These are phyloP conservation scores for Blastobotrys indianensis DNA, from an alignment of 1,139 yeast genomes.

Conservation along the genomic window DNA sequence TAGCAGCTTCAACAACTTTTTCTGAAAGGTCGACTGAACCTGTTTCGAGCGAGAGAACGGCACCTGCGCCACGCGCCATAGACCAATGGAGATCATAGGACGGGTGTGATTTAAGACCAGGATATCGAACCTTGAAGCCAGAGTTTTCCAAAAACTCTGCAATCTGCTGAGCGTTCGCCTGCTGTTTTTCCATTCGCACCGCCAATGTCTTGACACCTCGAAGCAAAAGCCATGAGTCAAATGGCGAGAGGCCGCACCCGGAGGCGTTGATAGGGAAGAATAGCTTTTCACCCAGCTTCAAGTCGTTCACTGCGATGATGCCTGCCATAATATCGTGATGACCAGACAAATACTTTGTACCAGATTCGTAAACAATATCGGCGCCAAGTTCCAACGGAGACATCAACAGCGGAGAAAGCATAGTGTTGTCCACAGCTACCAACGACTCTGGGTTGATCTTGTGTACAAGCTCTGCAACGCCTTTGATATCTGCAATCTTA, in stretches of 20 bases:
- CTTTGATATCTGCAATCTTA: conserved; percentile 73
- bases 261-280: conserved; percentile 80
- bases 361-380: conserved; percentile 88
- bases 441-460: conserved; percentile 57
- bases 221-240: conserved; percentile 81
- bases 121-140: conserved; percentile 67
- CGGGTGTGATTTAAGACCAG: conserved; percentile 78
- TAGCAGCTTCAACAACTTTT: conserved; percentile 66
- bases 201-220: conserved; percentile 85
- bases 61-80: conserved; percentile 82
- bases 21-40: conserved; percentile 65
- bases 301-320: conserved; percentile 62
- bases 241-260: conserved; percentile 87
- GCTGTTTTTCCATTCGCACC: conserved; percentile 81
- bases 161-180: conserved; percentile 64
- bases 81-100: conserved; percentile 72
- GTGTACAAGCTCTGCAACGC: conserved; percentile 63
- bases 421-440: conserved; percentile 88
- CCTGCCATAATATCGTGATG: conserved; percentile 98
- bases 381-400: conserved; percentile 80
- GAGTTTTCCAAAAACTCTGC: conserved; percentile 64
- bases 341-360: conserved; percentile 86
- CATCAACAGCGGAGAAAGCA: conserved; percentile 89
- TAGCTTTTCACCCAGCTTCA: conserved; percentile 59
- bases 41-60: conserved; percentile 83